These are phyloP conservation scores for Beauveria brongniartii DNA, from an alignment of 2,329 filamentous ascomycete genomes.

Conservation along the genomic window DNA sequence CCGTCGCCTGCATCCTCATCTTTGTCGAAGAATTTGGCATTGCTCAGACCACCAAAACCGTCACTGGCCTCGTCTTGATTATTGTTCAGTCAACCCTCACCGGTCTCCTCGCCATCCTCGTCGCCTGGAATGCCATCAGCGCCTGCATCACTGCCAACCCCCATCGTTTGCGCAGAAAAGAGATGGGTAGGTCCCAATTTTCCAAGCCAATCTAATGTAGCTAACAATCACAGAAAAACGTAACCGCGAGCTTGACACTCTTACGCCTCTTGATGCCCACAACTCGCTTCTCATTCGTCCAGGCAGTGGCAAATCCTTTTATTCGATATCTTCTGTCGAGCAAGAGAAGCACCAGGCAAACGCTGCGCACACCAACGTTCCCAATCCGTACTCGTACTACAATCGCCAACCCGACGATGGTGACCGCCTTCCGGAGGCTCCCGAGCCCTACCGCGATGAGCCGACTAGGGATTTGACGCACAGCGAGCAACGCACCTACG, in stretches of 20 bases:
- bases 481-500: background rate
- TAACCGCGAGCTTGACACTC: slow-evolving; percentile 63
- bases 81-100: slow-evolving; percentile 84
- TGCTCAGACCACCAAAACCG: slow-evolving; percentile 83
- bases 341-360: slow-evolving; percentile 26
- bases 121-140: slow-evolving; percentile 81
- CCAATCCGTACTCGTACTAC: slow-evolving; percentile 24
- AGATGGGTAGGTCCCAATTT: slow-evolving; percentile 59
- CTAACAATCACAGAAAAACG: slow-evolving; percentile 58
- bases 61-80: slow-evolving; percentile 88
- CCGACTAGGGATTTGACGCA: background rate
- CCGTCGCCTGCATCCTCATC: slow-evolving; percentile 79
- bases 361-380: slow-evolving; percentile 20
- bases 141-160: slow-evolving; percentile 81
- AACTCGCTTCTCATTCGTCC: slow-evolving; percentile 67
- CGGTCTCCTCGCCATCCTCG: slow-evolving; percentile 74
- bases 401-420: background rate
- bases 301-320: slow-evolving; percentile 30
- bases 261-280: slow-evolving; percentile 80
- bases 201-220: slow-evolving; percentile 3
- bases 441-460: background rate
- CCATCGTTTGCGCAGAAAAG: slow-evolving; percentile 80
- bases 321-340: slow-evolving; percentile 33
- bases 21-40: slow-evolving; percentile 93
- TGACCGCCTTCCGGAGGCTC: background rate